Conservation (phyloP, 2,329 filamentous ascomycete species). For the Arthrinium phaeospermum region DNA sequence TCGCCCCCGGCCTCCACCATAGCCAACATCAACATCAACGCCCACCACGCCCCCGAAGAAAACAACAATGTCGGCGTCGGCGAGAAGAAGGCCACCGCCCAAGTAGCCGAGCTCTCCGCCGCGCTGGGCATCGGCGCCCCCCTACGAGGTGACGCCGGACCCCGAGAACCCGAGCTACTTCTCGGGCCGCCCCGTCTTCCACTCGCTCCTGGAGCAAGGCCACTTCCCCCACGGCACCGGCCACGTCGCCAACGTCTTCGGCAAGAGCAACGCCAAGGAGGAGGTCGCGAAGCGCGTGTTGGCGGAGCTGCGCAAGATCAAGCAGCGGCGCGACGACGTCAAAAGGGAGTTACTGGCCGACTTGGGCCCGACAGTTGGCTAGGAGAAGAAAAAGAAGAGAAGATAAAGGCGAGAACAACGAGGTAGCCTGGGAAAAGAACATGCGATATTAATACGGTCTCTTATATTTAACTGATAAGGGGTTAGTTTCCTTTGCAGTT, state of each 20-base stretch:
- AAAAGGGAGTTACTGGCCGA: not conserved
- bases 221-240: slow-evolving; percentile 24
- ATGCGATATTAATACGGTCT: not conserved
- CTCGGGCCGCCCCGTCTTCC: slow-evolving; percentile 43
- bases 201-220: slow-evolving; percentile 20
- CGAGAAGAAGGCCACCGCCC: slow-evolving; percentile 26
- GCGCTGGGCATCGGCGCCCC: slow-evolving; percentile 42
- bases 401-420: too few species aligned
- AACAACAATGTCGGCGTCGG: not conserved
- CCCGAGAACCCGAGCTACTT: slow-evolving; percentile 37
- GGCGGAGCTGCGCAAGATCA: slow-evolving; percentile 38
- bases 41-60: not conserved
- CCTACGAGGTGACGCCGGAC: slow-evolving; percentile 39
- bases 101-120: slow-evolving; percentile 41
- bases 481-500: not conserved
- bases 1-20: slow-evolving; percentile 18
- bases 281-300: slow-evolving; percentile 48
- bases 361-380: not conserved
- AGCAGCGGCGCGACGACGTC: slow-evolving; percentile 25
- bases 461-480: not conserved
- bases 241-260: slow-evolving; percentile 24
- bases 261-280: slow-evolving; percentile 38
- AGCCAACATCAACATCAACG: not conserved
- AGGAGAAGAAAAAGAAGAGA: not conserved
- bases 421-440: too few species aligned